Evolutionary conservation across 345 rosid genomes (phyloP), one percentile per base, ranked within the genome.

Genomic region (Lagerstroemia speciosa): DNA sequence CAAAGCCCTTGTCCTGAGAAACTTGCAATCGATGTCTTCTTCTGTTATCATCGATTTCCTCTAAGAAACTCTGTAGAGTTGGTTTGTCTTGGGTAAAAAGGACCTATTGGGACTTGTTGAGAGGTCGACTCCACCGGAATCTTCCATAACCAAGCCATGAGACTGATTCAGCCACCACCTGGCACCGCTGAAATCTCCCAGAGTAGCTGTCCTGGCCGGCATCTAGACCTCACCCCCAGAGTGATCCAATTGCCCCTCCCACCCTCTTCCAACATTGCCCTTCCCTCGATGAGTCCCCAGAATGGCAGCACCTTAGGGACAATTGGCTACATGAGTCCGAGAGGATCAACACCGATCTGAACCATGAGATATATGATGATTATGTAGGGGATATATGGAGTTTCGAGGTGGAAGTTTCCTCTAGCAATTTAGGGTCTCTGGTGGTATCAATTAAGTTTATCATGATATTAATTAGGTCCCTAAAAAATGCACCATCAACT

Each of bases 261-360:
- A 0, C 89, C 88, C 0, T 7, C 79, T 6, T 26, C 82, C 33
- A 71, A 70, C 78, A 77, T 84, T 20, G 78, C 78, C 0, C 65
- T 82, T 0, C 67, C 82, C 30, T 62, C 81, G 27, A 64, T 68
- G 58, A 27, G 43, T 64, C 52, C 68, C 53, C 38, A 62, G 20
- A 50, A 32, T 26, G 32, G 46, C 27, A 72, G 33, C 73, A 24
- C 36, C 38, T 43, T 93, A 0, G 97, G 97, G 14, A 93, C 97
- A 46, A 91, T 93, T 14, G 98, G 96, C 0, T 93, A 93, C 66
- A 93, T 93, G 98, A 89, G 96, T 52, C 98, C 98, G 98, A 93
- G 76, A 72, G 97, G 80, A 93, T 93, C 66, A 93, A 93, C 75
- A 89, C 97, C 0, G 98, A 93, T 73, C 72, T 91, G 84, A 93